These are phyloP conservation scores for Albugo laibachii DNA, from an alignment of 352 stramenopile species.

Conservation along the genomic window DNA sequence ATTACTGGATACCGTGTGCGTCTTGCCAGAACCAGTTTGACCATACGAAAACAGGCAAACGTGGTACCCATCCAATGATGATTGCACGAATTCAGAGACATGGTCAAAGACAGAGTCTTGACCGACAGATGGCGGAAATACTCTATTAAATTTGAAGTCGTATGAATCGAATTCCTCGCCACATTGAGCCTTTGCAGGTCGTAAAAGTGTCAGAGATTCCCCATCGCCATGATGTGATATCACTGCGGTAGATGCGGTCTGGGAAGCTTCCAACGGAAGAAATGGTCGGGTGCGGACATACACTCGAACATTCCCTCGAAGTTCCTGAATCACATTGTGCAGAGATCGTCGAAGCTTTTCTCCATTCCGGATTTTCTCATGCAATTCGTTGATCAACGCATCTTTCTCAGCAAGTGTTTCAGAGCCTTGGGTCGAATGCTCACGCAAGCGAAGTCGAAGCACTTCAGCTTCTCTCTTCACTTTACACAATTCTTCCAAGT, in stretches of 20 bases:
- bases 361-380: constrained; percentile 49
- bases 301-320: constrained; percentile 97
- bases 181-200: constrained; percentile 16
- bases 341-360: constrained; percentile 83
- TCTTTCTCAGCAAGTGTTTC: constrained; percentile 60
- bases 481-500: constrained; percentile 44
- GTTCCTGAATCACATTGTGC: constrained; percentile 96
- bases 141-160: constrained; percentile 92
- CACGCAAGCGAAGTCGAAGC: constrained; percentile 37
- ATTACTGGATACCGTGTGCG: constrained; percentile 48
- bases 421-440: constrained; percentile 31
- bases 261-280: constrained; percentile 46
- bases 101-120: constrained; percentile 95
- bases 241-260: constrained; percentile 16
- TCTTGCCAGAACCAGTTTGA: constrained; percentile 88
- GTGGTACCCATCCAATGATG: constrained; percentile 91
- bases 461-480: constrained; percentile 57
- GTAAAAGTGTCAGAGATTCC: constrained; percentile 36
- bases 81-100: constrained; percentile 95
- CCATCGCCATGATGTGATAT: constrained; percentile 56
- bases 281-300: constrained; percentile 88
- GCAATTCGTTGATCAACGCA: constrained; percentile 34
- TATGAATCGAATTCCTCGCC: constrained; percentile 24
- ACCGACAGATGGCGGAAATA: constrained; percentile 83
- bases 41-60: constrained; percentile 94